Evolutionary conservation across 208 protist genomes (phyloP), one percentile per base, ranked within the genome.

Genomic region (Crithidia brevicula): DNA sequence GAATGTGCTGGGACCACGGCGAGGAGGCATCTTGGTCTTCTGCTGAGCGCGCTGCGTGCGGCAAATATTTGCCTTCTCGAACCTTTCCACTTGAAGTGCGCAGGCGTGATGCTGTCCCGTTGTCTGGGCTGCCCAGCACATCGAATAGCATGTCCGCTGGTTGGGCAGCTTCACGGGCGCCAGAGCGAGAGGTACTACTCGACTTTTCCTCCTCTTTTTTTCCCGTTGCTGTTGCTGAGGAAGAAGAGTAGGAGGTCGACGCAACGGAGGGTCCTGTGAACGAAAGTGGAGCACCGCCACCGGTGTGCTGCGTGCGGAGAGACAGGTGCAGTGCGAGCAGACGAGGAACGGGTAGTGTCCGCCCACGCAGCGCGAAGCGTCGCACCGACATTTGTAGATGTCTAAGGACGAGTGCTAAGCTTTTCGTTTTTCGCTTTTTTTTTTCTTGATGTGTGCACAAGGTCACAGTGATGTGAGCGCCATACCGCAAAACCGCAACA

Each of bases 1-100:
- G 70, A n/a, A 82, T 71, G 61, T 65, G 61, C 56, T 57, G 52
- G 49, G 43, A 34, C 62, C 62, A 56, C 8, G 40, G 38, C 47
- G 49, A 38, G 16, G 25, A 36, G 60, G 1, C 28, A 43, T 36
- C 23, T 10, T 9, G 38, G 51, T 36, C 23, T 10, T 9, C 33
- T 27, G 51, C 10, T 18, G 33, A 15, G 27, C 10, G 28, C 1
- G 16, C 20, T 18, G 42, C 5, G 16, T 47, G 42, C 18, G 18
- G 42, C 16, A 18, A 8, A 18, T n/a, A 9, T 13, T 18, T 47
- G 42, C 42, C 18, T 8, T n/a, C n/a, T n/a, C n/a, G n/a, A n/a
- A n/a, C n/a, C n/a, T n/a, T n/a, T n/a, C n/a, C n/a, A n/a, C n/a
- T n/a, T n/a, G n/a, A n/a, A n/a, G n/a, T n/a, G n/a, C n/a, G n/a